Evolutionary conservation across 73 alveolate species (phyloP), one percentile per base, ranked within the genome.

Genomic region (Paramecium sonneborni): DNA sequence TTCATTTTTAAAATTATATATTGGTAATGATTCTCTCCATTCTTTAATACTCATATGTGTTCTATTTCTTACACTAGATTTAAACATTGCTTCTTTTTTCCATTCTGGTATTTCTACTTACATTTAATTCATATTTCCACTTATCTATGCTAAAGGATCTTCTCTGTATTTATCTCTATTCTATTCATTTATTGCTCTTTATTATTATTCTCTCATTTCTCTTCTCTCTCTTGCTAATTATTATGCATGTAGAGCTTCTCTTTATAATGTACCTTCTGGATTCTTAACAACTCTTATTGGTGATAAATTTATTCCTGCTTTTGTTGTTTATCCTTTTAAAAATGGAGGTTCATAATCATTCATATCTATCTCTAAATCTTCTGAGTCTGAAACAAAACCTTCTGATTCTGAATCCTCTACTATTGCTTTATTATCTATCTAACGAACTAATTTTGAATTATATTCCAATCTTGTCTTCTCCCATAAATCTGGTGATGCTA

Each of bases 271-370:
- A 0, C 99, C 99, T 88, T 98, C 99, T 10, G 98, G 99, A 85
- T 95, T 95, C 88, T 96, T 94, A 5, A 98, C 92, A 39, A 98
- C 96, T 89, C 95, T 97, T 35, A 98, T 96, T 21, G 99, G 99
- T 57, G 98, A 88, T 26, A 95, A 94, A 76, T 94, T 93, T 6
- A 82, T 90, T 39, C 98, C 99, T 2, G 99, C 97, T 70, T 96
- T 97, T 0, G 99, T 94, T 11, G 99, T 96, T 85, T 95, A 57
- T 3, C 99, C 99, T 70, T 95, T 96, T 76, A 97, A 93, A 95
- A 98, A 98, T 5, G 99, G 99, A 70, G 99, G 98, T 58, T 98
- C 99, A 62, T 98, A 98, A 23, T 98, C 99, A 94, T 97, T 97
- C 85, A 97, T 94, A 88, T 98, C 99, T 32, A 98, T 86, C 92